These are phyloP conservation scores for Ophiostoma sp. DNA, from an alignment of 2,329 filamentous ascomycete genomes.

Conservation along the genomic window DNA sequence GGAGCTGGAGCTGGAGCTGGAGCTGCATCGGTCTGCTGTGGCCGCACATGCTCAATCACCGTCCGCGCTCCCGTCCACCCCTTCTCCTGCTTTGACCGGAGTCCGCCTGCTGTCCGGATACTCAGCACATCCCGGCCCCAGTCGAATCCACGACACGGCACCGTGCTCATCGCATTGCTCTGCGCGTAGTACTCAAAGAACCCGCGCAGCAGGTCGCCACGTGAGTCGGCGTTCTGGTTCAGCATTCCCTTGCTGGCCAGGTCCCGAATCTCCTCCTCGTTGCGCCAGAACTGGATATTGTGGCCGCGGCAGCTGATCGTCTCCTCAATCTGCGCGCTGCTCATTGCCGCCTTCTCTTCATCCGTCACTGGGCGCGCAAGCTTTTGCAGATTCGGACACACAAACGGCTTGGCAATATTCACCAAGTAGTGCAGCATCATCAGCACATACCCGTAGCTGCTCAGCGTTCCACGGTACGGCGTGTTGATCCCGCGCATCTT, in stretches of 20 bases:
- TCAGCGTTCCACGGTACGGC: constrained; percentile 77
- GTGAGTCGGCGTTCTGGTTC: constrained; percentile 62
- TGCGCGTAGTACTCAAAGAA: constrained; percentile 87
- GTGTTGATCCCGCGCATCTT: constrained; percentile 81
- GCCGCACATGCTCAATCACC: constrained; percentile 44
- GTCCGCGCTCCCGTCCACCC: constrained; percentile 83
- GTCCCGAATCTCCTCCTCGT: constrained; percentile 62
- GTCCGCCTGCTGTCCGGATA: constrained; percentile 63
- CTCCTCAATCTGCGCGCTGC: constrained; percentile 35
- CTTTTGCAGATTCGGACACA: constrained; percentile 76
- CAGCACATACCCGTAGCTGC: constrained; percentile 84
- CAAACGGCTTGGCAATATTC: constrained; percentile 73
- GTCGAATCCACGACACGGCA: constrained; percentile 58
- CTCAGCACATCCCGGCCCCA: constrained; percentile 79
- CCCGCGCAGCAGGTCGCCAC: constrained; percentile 68
- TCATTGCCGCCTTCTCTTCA: constrained; percentile 34
- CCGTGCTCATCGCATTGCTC: constrained; percentile 48
- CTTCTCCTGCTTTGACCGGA: constrained; percentile 69
- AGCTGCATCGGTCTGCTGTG: not conserved
- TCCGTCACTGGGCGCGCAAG: constrained; percentile 42
- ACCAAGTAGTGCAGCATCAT: constrained; percentile 91
- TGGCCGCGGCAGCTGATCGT: constrained; percentile 55
- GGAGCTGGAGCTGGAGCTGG: too few relatives aligned
- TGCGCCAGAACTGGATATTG: constrained; percentile 71
- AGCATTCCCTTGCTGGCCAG: constrained; percentile 55